Conservation (phyloP, 2,329 filamentous ascomycete species). For the Shiraia bambusicola region DNA sequence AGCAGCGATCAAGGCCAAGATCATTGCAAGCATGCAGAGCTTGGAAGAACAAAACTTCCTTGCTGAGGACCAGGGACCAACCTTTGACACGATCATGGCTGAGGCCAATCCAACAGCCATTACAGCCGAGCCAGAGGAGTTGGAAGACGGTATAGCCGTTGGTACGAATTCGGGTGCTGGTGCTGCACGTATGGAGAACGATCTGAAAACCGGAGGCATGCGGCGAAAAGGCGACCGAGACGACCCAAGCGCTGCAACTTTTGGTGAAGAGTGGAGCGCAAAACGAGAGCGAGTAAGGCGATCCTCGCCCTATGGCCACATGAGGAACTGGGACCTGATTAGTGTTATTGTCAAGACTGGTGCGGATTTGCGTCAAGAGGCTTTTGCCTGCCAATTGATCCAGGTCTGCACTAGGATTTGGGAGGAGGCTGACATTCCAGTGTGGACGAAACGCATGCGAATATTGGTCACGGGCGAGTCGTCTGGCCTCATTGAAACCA, state of each 20-base stretch:
- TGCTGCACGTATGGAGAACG: constrained; percentile 83
- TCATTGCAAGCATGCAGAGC: constrained; percentile 87
- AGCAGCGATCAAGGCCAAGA: constrained; percentile 79
- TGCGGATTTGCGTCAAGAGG: constrained; percentile 78
- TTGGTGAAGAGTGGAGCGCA: constrained; percentile 81
- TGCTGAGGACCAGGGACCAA: constrained; percentile 69
- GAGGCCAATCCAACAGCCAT: constrained; percentile 61
- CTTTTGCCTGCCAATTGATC: constrained; percentile 84
- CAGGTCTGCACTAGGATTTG: constrained; percentile 80
- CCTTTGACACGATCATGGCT: constrained; percentile 80
- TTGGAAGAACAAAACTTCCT: constrained; percentile 84
- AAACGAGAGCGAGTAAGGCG: constrained; percentile 83
- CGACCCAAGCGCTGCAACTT: constrained; percentile 81
- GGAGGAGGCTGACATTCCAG: constrained; percentile 70
- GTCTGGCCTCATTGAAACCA: constrained; percentile 82
- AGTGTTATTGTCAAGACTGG: constrained; percentile 89
- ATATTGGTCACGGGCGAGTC: constrained; percentile 84
- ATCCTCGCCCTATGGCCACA: constrained; percentile 82
- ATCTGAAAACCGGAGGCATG: constrained; percentile 81
- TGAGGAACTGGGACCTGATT: constrained; percentile 86
- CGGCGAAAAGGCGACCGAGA: constrained; percentile 79
- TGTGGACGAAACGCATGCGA: constrained; percentile 89
- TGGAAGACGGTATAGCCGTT: constrained; percentile 58
- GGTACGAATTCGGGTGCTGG: constrained; percentile 69
- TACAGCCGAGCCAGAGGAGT: constrained; percentile 52